phyloP scores from a whole-genome alignment of 225 moss, liverwort and hornwort genomes.

The Pleurozium schreberi region DNA sequence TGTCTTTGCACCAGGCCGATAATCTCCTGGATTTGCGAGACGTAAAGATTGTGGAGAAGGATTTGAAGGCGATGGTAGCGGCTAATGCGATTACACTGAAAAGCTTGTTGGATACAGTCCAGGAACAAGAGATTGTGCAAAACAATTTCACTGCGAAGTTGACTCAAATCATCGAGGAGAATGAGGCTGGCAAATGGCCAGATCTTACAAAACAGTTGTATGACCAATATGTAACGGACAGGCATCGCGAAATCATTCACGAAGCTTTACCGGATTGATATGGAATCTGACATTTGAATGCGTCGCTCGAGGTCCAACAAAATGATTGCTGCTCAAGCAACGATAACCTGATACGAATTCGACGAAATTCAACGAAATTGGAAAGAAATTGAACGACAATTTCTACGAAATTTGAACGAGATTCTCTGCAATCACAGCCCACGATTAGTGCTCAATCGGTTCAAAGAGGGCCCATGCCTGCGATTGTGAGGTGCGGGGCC shows the following conservation, averaged over 20 bases:
- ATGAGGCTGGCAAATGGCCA: conserved; percentile 62
- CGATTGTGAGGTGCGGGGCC: not conserved
- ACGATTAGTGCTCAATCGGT: not conserved
- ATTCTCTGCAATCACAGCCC: not conserved
- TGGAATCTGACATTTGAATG: not conserved
- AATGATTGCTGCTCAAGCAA: not conserved
- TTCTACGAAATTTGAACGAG: too few relatives aligned
- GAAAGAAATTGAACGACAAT: not conserved
- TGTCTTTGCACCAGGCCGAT: conserved; percentile 10
- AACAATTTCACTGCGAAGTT: conserved; percentile 57
- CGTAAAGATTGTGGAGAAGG: conserved; percentile 20
- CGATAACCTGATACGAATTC: not conserved
- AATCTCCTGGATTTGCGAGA: conserved; percentile 53
- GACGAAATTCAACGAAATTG: not conserved
- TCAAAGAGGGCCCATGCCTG: not conserved
- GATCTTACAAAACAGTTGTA: conserved; percentile 57
- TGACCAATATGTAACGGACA: conserved; percentile 53
- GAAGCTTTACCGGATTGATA: conserved; percentile 23
- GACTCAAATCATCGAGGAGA: conserved; percentile 58
- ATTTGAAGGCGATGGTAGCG: conserved; percentile 23
- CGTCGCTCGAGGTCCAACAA: not conserved
- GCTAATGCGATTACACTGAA: conserved; percentile 29
- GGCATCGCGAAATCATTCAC: conserved; percentile 35
- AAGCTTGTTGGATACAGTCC: conserved; percentile 25
- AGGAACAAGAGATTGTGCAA: conserved; percentile 34